Evolutionary conservation across 805 yeast genomes (phyloP), one percentile per base, ranked within the genome.

Genomic region (Metschnikowia picachoensis): DNA sequence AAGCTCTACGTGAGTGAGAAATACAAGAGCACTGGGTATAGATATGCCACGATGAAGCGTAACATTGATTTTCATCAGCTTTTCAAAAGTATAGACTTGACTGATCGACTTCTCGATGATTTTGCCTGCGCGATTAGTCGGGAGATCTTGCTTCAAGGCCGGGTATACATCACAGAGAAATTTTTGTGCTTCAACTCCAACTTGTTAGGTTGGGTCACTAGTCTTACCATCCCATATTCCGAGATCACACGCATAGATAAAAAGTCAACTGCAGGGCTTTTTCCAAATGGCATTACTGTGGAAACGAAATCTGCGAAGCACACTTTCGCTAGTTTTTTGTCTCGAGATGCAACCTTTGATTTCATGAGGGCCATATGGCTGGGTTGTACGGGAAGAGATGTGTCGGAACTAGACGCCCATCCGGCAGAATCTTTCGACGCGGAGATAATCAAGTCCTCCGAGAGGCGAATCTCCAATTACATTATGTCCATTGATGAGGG

Each of bases 131-230:
- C 97, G 0, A 67, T 92, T 44, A 85, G 91, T 52, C 73, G 89
- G 50, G 98, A 92, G 52, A 87, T 90, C 40, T 70, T 92, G 30
- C 67, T 89, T 9, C 97, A 94, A 60, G 99, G 99, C 3, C 73
- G 95, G 41, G 57, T 94, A 27, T 94, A 87, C 60, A 75, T 94
- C 8, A 79, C 95, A 15, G 91, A 87, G 52, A 76, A 78, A 43
- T 80, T 84, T 58, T 60, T 92, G 4, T 88, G 97, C 60, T 94
- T 94, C 73, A 84, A 89, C 60, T 85, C 97, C 8, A 85, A 85
- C 55, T 72, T 94, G 34, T 68, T 92, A 37, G 97, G 96, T 1
- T 91, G 97, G 96, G 86, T 89, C 10, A 88, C 97, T 9, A 86
- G 79, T 52, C 68, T 91, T 33, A 77, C 85, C 3, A 76, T 94